These are phyloP conservation scores for Linnemannia hyalina DNA, from an alignment of 192 early-diverging fungal species.

Conservation along the genomic window DNA sequence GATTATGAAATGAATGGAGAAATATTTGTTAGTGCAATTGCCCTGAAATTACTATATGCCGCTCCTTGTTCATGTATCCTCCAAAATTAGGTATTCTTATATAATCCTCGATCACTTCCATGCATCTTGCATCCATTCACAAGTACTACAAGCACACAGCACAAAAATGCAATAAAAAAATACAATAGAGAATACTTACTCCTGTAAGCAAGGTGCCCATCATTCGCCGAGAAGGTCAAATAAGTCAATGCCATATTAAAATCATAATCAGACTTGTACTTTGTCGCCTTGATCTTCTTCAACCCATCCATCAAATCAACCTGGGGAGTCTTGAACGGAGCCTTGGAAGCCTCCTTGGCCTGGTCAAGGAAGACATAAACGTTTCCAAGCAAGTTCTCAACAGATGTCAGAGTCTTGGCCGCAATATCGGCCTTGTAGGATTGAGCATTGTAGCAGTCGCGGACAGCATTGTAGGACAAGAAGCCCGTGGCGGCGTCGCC, in stretches of 20 bases:
- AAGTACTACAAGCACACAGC: no score
- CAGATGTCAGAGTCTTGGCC: conserved; percentile 27
- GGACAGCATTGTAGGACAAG: conserved; percentile 29
- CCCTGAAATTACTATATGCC: no score
- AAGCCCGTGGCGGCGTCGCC: conserved; percentile 15
- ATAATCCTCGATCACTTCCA: no score
- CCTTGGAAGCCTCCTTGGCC: conserved; percentile 15
- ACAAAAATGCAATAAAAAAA: not conserved
- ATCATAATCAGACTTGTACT: conserved; percentile 52
- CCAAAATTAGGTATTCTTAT: no score
- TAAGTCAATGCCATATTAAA: conserved; percentile 52
- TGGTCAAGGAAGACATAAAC: conserved; percentile 47
- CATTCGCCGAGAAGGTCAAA: conserved; percentile 46
- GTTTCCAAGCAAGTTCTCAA: conserved; percentile 51
- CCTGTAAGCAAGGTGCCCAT: conserved; percentile 45
- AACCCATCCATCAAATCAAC: conserved; percentile 44
- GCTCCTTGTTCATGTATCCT: not conserved
- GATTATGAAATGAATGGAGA: not conserved
- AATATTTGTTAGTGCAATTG: no score
- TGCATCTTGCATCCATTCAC: no score
- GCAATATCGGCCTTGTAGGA: conserved; percentile 37
- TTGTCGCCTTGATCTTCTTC: conserved; percentile 37
- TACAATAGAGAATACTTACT: conserved; percentile 22
- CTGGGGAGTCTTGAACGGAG: conserved; percentile 34
- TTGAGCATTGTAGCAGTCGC: conserved; percentile 43